Evolutionary conservation across 331 rosid species (phyloP), one percentile per base, ranked within the genome.

Genomic region (Cydonia oblonga): DNA sequence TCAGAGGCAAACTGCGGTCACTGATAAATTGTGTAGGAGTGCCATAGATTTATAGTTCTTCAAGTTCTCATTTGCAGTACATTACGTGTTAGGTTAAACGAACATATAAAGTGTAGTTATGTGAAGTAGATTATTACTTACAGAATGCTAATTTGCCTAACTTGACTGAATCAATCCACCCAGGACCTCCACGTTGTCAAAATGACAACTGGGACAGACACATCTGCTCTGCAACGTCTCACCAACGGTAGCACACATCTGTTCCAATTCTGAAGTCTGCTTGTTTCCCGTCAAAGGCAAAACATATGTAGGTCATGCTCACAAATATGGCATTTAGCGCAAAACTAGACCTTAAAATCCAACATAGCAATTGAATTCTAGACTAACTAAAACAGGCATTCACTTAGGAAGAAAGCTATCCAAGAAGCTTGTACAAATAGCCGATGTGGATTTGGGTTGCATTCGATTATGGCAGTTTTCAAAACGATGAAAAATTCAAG

Each of bases 211-310:
- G 28, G 96, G 90, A 79, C 98, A 90, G 7, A 71, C 18, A 28
- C 91, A 92, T 73, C 86, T 78, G 71, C 71, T 84, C 79, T 87
- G 96, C 84, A 92, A 81, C 33, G 78, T 87, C 82, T 81, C 96
- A 38, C 90, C 78, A 58, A 90, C 82, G 52, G 84, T 78, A 70
- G 75, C 68, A 71, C 52, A 78, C 30, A 80, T 26, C 65, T 70
- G 69, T 78, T 86, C 96, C 70, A 84, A 42, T 66, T 84, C 81
- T 72, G 96, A 85, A 82, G 84, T 78, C 85, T 59, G 90, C 84
- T 74, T 90, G 85, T 81, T 80, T 83, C 70, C 68, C 23, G 90
- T 92, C 85, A 92, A 86, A 77, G 88, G 70, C 67, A 82, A 73
- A 77, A 57, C 12, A 38, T 62, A 40, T 66, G 74, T 23, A 52